These are phyloP conservation scores for Cyclostephanos invisitatus DNA, from an alignment of 108 stramenopile species.

Conservation along the genomic window DNA sequence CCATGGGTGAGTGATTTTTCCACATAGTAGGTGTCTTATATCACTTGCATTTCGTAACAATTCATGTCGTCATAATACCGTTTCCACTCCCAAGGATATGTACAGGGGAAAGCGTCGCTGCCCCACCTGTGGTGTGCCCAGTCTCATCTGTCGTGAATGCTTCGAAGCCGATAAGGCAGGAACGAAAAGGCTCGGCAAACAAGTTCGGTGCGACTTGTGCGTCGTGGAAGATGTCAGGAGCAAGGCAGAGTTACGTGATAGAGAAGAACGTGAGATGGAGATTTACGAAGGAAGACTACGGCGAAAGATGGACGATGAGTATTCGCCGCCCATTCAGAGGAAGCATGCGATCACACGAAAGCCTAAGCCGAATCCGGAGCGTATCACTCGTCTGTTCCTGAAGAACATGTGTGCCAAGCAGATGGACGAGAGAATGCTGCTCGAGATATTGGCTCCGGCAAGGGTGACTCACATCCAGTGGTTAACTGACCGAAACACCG, in stretches of 20 bases:
- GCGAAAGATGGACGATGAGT: constrained; percentile 42
- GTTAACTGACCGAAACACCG: constrained; percentile 87
- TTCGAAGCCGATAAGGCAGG: constrained; percentile 74
- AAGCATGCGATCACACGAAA: constrained; percentile 30
- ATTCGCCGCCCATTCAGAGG: constrained; percentile 26
- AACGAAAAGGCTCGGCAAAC: constrained; percentile 73
- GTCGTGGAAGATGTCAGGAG: constrained; percentile 68
- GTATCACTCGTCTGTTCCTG: constrained; percentile 84
- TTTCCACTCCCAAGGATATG: constrained; percentile 51
- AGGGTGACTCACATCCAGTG: constrained; percentile 86
- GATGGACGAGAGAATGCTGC: constrained; percentile 68
- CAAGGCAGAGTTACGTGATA: constrained; percentile 45
- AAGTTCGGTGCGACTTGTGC: constrained; percentile 65
- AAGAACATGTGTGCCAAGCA: constrained; percentile 86
- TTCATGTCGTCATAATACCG: not conserved
- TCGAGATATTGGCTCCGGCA: constrained; percentile 61
- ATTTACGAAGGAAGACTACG: constrained; percentile 39
- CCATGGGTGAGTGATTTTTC: constrained; percentile 57
- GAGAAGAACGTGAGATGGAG: constrained; percentile 51
- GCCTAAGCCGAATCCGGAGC: constrained; percentile 69
- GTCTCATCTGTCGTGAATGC: constrained; percentile 80
- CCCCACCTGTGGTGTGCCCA: constrained; percentile 89
- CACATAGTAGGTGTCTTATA: not conserved
- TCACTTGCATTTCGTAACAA: not conserved
- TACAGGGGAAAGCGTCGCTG: constrained; percentile 90